These are phyloP conservation scores for Cadophora malorum DNA, from an alignment of 2,329 filamentous ascomycete genomes.

Conservation along the genomic window DNA sequence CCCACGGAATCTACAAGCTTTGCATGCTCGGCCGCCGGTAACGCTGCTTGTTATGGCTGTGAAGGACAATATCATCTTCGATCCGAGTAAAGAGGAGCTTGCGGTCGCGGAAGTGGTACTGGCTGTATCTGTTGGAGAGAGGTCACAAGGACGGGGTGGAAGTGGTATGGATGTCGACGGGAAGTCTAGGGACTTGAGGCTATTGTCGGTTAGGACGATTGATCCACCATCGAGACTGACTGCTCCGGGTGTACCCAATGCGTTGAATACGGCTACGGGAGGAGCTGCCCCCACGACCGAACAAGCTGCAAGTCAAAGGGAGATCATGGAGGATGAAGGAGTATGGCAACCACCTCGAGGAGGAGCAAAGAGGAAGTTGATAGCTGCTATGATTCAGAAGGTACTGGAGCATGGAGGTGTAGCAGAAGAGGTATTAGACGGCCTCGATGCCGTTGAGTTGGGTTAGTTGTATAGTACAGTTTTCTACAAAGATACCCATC, in stretches of 20 bases:
- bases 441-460: slow-evolving; percentile 77
- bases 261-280: slow-evolving; percentile 62
- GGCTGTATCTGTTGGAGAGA: slow-evolving; percentile 77
- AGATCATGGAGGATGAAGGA: slow-evolving; percentile 67
- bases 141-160: slow-evolving; percentile 32
- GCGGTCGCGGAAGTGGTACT: slow-evolving; percentile 90
- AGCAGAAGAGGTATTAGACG: slow-evolving; percentile 84
- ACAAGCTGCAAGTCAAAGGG: slow-evolving; percentile 50
- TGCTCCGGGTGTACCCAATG: slow-evolving; percentile 71
- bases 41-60: slow-evolving; percentile 90
- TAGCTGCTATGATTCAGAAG: slow-evolving; percentile 77
- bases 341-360: slow-evolving; percentile 89
- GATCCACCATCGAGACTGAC: slow-evolving; percentile 78
- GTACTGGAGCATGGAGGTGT: slow-evolving; percentile 80
- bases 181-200: slow-evolving; percentile 53
- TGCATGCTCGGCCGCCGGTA: slow-evolving; percentile 72
- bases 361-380: slow-evolving; percentile 76
- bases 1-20: slow-evolving; percentile 39
- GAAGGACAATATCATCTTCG: slow-evolving; percentile 89
- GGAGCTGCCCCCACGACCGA: slow-evolving; percentile 50
- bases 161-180: slow-evolving; percentile 52
- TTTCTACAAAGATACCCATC: slow-evolving; percentile 33
- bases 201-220: slow-evolving; percentile 74
- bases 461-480: slow-evolving; percentile 49
- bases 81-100: slow-evolving; percentile 89